Conservation (phyloP, 352 stramenopile genomes). For the Phytophthora fragariaefolia region DNA sequence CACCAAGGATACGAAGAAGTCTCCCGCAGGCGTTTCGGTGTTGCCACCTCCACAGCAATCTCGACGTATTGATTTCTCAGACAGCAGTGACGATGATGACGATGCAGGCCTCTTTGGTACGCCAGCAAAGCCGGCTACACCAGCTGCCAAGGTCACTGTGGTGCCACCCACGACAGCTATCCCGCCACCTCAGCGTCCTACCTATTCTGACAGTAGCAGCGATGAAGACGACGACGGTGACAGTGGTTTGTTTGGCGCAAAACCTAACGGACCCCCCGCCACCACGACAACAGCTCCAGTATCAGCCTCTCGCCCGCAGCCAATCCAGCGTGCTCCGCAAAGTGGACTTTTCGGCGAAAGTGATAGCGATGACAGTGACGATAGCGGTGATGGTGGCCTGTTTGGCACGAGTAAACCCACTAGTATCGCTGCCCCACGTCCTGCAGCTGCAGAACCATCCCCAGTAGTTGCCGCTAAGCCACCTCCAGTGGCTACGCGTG, state of each 20-base stretch:
- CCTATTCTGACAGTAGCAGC: constrained; percentile 48
- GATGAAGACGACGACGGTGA: constrained; percentile 51
- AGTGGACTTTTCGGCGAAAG: constrained; percentile 63
- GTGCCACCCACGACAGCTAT: constrained; percentile 8
- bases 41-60: constrained; percentile 27
- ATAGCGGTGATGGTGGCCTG: constrained; percentile 44
- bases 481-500: constrained; percentile 28
- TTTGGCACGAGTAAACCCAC: constrained; percentile 39
- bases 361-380: constrained; percentile 60
- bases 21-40: constrained; percentile 17
- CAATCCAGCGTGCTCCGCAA: constrained; percentile 40
- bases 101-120: constrained; percentile 61
- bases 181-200: constrained; percentile 8
- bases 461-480: constrained; percentile 20
- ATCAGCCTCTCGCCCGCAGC: constrained; percentile 3
- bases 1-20: constrained; percentile 28
- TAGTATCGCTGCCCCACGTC: not conserved
- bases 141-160: constrained; percentile 8
- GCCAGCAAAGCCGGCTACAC: constrained; percentile 31
- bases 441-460: constrained; percentile 5
- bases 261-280: constrained; percentile 29
- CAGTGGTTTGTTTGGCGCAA: constrained; percentile 59
- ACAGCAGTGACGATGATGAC: constrained; percentile 65
- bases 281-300: constrained; percentile 8
- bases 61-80: constrained; percentile 51